Percentiles rank a stretch among this genome's conserved stretches.
Evolutionary conservation across 768 basidiomycete species (phyloP).

Genomic region (Panaeolus papilionaceus): DNA sequence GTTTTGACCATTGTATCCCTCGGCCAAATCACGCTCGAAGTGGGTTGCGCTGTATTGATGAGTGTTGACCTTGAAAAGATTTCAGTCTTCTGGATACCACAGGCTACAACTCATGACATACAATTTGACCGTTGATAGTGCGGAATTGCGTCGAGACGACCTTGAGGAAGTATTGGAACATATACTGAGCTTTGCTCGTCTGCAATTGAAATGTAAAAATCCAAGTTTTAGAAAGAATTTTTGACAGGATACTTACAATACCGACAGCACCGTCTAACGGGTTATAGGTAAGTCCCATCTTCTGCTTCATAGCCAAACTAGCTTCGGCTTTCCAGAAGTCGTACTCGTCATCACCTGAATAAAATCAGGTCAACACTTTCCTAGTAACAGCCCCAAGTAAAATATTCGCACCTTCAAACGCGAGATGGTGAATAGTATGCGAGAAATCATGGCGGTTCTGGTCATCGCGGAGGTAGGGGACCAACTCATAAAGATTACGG

Average conservation of each 20-base stretch:
- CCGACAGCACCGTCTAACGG: slow-evolving; percentile 76
- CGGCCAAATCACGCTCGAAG: slow-evolving; percentile 89
- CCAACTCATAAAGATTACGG: slow-evolving; percentile 84
- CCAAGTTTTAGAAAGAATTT: not conserved
- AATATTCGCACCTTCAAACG: slow-evolving; percentile 61
- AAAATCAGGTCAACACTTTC: slow-evolving; percentile 13
- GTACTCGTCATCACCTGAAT: slow-evolving; percentile 78
- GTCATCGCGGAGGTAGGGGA: slow-evolving; percentile 92
- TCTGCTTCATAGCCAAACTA: slow-evolving; percentile 68
- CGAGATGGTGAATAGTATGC: slow-evolving; percentile 82
- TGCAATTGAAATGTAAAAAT: slow-evolving; percentile 32
- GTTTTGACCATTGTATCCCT: slow-evolving; percentile 63
- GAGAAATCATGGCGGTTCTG: slow-evolving; percentile 93
- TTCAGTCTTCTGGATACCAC: not conserved
- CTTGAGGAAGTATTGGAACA: slow-evolving; percentile 99
- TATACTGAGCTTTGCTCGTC: slow-evolving; percentile 84
- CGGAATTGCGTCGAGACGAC: slow-evolving; percentile 96
- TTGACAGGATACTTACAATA: slow-evolving; percentile 47
- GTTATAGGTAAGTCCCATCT: slow-evolving; percentile 74
- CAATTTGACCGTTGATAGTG: slow-evolving; percentile 75
- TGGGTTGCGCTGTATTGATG: slow-evolving; percentile 97
- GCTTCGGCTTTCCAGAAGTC: slow-evolving; percentile 68
- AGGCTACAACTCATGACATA: slow-evolving; percentile 38
- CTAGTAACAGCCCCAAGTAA: not conserved
- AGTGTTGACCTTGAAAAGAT: slow-evolving; percentile 67